Conservation (phyloP, 2,329 filamentous ascomycete species). For the Stenocarpella maydis region DNA sequence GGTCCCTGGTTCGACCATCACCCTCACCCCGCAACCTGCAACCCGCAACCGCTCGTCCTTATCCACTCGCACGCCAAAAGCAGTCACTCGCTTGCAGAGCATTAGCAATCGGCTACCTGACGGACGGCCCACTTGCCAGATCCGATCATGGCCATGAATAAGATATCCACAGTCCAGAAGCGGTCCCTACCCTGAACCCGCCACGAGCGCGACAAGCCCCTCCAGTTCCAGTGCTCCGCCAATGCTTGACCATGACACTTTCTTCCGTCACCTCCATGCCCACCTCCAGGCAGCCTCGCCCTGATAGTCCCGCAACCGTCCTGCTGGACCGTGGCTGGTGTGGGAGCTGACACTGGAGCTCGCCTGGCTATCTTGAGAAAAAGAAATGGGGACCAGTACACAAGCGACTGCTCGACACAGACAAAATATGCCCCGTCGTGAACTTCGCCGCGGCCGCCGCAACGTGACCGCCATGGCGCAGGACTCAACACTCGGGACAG, state of each 20-base stretch:
- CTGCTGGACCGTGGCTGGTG: slow-evolving; percentile 11
- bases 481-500: neutral
- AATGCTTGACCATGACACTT: slow-evolving; percentile 5
- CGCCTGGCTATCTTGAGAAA: neutral
- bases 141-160: neutral
- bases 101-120: slow-evolving; percentile 17
- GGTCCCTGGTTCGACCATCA: neutral
- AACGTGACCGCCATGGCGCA: slow-evolving; percentile 16
- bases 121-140: slow-evolving; percentile 16
- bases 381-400: slow-evolving; percentile 6
- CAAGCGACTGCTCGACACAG: neutral
- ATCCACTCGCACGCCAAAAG: slow-evolving; percentile 11
- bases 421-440: slow-evolving; percentile 1
- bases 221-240: neutral
- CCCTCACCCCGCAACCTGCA: neutral
- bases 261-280: neutral
- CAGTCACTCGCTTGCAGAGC: slow-evolving; percentile 20
- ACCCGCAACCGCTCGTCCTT: slow-evolving; percentile 3
- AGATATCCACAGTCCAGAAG: neutral
- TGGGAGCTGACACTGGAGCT: neutral
- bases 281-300: slow-evolving; percentile 3
- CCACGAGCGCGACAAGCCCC: slow-evolving; percentile 2
- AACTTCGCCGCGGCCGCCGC: slow-evolving; percentile 7
- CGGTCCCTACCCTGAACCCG: slow-evolving; percentile 6
- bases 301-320: neutral